Conservation (phyloP, 2,329 filamentous ascomycete species). For the Leptographium galeiforme region DNA sequence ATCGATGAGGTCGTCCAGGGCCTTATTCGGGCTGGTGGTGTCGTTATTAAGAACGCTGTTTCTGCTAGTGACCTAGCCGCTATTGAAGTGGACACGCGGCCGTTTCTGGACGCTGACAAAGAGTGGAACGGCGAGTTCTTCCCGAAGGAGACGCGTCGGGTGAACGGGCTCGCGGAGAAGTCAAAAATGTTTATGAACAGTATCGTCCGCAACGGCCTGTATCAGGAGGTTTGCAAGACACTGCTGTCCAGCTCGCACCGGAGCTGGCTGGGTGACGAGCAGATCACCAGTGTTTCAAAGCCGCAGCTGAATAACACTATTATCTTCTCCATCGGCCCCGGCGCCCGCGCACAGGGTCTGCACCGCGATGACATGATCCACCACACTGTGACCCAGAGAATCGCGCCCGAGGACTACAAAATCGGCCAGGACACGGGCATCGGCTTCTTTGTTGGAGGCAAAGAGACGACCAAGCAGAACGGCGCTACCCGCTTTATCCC, state of each 20-base stretch:
- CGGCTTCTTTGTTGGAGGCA: conserved; percentile 22
- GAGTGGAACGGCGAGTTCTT: conserved; percentile 2
- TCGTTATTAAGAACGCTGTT: neutral
- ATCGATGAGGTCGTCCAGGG: neutral
- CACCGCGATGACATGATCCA: conserved; percentile 17
- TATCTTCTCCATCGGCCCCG: conserved; percentile 15
- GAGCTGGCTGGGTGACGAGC: conserved; percentile 2
- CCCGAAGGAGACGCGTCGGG: conserved; percentile 1
- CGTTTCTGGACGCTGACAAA: neutral
- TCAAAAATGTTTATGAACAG: neutral
- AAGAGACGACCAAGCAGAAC: conserved; percentile 16
- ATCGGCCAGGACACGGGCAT: conserved; percentile 15
- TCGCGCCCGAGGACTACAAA: neutral
- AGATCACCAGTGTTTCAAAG: neutral
- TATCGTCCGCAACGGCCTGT: conserved; percentile 2
- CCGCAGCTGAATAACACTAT: conserved; percentile 19
- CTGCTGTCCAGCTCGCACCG: conserved; percentile 1
- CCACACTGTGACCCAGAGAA: conserved; percentile 10
- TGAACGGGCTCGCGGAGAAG: conserved; percentile 2
- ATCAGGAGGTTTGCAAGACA: neutral
- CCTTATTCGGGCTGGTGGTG: neutral
- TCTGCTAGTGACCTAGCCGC: neutral
- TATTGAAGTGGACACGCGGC: neutral
- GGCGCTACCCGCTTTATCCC: conserved; percentile 24
- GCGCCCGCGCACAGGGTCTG: conserved; percentile 11